Evolutionary conservation across 2,329 filamentous ascomycete genomes (phyloP).

Genomic region (Diaporthe vaccinii): DNA sequence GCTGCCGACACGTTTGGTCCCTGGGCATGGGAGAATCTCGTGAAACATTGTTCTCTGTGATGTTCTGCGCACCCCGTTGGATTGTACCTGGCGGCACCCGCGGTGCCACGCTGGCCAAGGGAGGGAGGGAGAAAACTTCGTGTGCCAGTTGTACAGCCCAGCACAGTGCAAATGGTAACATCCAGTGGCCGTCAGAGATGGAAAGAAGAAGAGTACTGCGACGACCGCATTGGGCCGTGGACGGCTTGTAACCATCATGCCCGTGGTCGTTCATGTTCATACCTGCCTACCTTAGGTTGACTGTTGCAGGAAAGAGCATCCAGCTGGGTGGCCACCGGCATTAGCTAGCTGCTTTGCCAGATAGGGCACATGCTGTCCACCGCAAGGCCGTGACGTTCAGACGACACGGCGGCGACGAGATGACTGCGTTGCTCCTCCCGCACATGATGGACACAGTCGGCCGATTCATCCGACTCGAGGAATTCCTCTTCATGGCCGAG

Average conservation of each 20-base stretch:
- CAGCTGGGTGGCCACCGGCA: neutral
- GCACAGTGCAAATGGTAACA: neutral
- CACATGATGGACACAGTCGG: conserved; percentile 9
- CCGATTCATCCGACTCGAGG: conserved; percentile 27
- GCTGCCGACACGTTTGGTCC: conserved; percentile 31
- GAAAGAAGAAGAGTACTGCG: neutral
- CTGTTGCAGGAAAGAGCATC: neutral
- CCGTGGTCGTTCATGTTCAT: neutral
- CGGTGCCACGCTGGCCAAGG: conserved; percentile 20
- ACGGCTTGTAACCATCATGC: neutral
- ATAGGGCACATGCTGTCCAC: neutral
- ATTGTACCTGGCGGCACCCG: conserved; percentile 28
- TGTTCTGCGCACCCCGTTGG: conserved; percentile 9
- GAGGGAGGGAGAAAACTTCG: conserved; percentile 6
- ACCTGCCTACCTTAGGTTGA: neutral
- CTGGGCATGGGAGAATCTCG: conserved; percentile 32
- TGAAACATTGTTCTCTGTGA: conserved; percentile 32
- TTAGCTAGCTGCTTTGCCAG: neutral
- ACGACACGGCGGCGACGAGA: conserved; percentile 20
- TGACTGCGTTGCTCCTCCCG: conserved; percentile 1
- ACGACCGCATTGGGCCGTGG: neutral
- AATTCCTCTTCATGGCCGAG: neutral
- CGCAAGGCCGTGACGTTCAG: conserved; percentile 11
- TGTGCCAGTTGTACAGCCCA: conserved; percentile 9
- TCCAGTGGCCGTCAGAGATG: neutral